Evolutionary conservation across 345 rosid species (phyloP).

Genomic region (Populus pruinosa): DNA sequence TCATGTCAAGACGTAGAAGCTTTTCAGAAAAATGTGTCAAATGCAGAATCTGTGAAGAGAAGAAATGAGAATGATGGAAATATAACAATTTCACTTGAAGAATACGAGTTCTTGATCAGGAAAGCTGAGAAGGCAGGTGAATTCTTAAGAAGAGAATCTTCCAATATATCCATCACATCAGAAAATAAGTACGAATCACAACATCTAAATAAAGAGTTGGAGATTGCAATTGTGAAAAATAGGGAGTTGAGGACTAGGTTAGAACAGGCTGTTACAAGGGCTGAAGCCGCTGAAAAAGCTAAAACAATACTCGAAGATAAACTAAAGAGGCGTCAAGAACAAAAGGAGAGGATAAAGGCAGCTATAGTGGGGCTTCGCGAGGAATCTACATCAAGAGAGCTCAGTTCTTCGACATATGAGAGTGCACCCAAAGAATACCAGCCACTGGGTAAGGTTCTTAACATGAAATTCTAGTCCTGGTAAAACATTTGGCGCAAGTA

Average conservation of each 20-base stretch:
- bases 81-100: conserved; percentile 28
- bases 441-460: conserved; percentile 51
- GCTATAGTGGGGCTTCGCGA: conserved; percentile 42
- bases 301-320: conserved; percentile 37
- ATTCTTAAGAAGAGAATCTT: not conserved
- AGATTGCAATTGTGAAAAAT: conserved; percentile 26
- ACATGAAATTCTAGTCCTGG: conserved; percentile 34
- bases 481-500: too few relatives aligned
- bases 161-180: not conserved
- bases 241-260: conserved; percentile 44
- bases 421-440: conserved; percentile 17
- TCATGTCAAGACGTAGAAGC: not conserved
- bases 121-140: conserved; percentile 25
- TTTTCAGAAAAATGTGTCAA: not conserved
- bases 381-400: conserved; percentile 26
- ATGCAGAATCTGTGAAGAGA: not conserved
- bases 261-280: conserved; percentile 48
- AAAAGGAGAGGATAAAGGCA: conserved; percentile 43
- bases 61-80: conserved; percentile 2
- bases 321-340: conserved; percentile 37
- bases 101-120: conserved; percentile 28
- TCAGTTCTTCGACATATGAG: conserved; percentile 11
- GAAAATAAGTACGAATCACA: conserved; percentile 23
- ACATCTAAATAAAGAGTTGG: conserved; percentile 37
- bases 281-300: conserved; percentile 53